Conservation (phyloP, 352 stramenopile genomes). For the Globisporangium viniferum region DNA sequence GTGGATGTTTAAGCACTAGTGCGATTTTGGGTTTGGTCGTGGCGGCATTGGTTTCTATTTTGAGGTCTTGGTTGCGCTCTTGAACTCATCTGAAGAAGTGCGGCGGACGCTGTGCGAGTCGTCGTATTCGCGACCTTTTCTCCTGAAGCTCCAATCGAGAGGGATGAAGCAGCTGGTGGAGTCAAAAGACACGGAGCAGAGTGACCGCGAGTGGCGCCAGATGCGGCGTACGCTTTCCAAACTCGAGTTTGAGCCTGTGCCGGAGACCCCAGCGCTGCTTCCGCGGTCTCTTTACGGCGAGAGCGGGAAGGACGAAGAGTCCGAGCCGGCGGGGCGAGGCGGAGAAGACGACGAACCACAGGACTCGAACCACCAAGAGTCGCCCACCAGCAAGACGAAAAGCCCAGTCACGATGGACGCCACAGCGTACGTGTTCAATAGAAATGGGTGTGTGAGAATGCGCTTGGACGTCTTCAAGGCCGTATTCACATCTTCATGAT, state of each 20-base stretch:
- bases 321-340: not conserved
- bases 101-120: not conserved
- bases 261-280: constrained; percentile 46
- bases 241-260: constrained; percentile 63
- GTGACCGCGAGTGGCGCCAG: constrained; percentile 55
- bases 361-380: not conserved
- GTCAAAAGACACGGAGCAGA: constrained; percentile 24
- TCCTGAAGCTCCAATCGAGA: not conserved
- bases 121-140: not conserved
- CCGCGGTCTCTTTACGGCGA: constrained; percentile 34
- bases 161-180: constrained; percentile 3
- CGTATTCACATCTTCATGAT: not conserved
- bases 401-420: not conserved
- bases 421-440: not conserved
- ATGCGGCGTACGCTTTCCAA: constrained; percentile 50
- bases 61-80: not conserved
- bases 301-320: constrained; percentile 9
- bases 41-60: not conserved
- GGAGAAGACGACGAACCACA: constrained; percentile 2
- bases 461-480: not conserved
- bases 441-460: not conserved
- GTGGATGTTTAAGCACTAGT: too few relatives aligned
- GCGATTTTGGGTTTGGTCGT: not conserved
- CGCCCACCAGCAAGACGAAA: not conserved
- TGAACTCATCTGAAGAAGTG: too few relatives aligned